These are phyloP conservation scores for Emericellopsis atlantica DNA, from an alignment of 2,329 filamentous ascomycete genomes.

Conservation along the genomic window DNA sequence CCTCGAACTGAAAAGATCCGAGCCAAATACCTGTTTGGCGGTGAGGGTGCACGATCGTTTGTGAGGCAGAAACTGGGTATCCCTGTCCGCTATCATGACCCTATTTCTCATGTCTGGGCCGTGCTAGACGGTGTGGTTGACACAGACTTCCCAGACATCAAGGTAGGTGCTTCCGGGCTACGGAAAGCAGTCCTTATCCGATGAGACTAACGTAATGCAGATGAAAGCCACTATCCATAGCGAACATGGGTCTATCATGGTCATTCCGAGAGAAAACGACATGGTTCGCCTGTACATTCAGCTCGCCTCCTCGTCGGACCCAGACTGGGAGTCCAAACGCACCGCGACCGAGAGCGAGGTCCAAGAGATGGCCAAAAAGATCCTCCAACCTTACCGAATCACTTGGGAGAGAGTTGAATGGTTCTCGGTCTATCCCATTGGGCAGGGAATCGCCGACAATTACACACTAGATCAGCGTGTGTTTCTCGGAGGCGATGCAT, in stretches of 20 bases:
- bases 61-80: constrained; percentile 56
- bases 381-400: constrained; percentile 54
- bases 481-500: constrained; percentile 67
- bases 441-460: constrained; percentile 57
- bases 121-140: constrained; percentile 63
- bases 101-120: constrained; percentile 61
- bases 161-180: constrained; percentile 26
- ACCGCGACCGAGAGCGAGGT: constrained; percentile 52
- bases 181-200: not conserved
- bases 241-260: constrained; percentile 62
- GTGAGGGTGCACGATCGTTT: constrained; percentile 57
- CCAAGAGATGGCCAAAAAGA: constrained; percentile 51
- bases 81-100: constrained; percentile 57
- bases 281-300: constrained; percentile 62
- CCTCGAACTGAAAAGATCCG: constrained; percentile 52
- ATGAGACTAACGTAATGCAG: constrained; percentile 6
- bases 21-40: constrained; percentile 60
- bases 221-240: constrained; percentile 71
- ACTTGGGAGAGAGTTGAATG: constrained; percentile 57
- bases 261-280: constrained; percentile 60
- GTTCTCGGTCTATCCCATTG: constrained; percentile 69
- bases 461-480: constrained; percentile 58
- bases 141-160: constrained; percentile 68
- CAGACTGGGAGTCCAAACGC: constrained; percentile 48
- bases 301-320: constrained; percentile 46